Conservation (phyloP, 495 filamentous ascomycete species). For the Hypomontagnella submonticulosa region DNA sequence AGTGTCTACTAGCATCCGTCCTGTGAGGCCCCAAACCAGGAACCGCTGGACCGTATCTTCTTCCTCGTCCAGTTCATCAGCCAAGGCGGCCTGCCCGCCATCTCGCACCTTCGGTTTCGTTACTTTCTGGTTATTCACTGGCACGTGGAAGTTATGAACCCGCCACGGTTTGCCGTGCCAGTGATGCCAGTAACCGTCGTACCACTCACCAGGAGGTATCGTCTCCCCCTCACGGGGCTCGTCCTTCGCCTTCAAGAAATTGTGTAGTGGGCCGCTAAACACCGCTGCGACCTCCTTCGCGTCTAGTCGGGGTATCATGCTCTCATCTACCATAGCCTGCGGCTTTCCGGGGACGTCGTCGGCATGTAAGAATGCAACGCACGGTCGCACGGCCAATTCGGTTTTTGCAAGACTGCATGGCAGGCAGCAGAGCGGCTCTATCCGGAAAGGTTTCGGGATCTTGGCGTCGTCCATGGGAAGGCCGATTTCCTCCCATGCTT, state of each 20-base stretch:
- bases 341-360: conserved; percentile 52
- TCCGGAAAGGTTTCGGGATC: conserved; percentile 75
- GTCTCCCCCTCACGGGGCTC: conserved; percentile 51
- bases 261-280: conserved; percentile 83
- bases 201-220: conserved; percentile 71
- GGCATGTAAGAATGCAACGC: conserved; percentile 82
- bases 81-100: conserved; percentile 46
- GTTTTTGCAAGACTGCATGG: conserved; percentile 83
- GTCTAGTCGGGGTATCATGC: conserved; percentile 80
- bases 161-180: conserved; percentile 73
- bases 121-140: conserved; percentile 69
- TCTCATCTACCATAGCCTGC: conserved; percentile 69
- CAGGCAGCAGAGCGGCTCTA: conserved; percentile 87
- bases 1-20: conserved; percentile 84
- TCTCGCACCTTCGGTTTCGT: conserved; percentile 61
- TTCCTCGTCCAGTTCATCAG: conserved; percentile 43
- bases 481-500: conserved; percentile 92
- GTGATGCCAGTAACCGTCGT: conserved; percentile 71
- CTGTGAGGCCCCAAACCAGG: conserved; percentile 93
- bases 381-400: conserved; percentile 83
- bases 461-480: conserved; percentile 72
- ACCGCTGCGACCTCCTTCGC: conserved; percentile 90
- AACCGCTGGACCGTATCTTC: conserved; percentile 66
- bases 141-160: conserved; percentile 92
- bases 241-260: conserved; percentile 70